Evolutionary conservation across 129 eudicot species (phyloP).

Genomic region (Centrapalus pauciflorus): DNA sequence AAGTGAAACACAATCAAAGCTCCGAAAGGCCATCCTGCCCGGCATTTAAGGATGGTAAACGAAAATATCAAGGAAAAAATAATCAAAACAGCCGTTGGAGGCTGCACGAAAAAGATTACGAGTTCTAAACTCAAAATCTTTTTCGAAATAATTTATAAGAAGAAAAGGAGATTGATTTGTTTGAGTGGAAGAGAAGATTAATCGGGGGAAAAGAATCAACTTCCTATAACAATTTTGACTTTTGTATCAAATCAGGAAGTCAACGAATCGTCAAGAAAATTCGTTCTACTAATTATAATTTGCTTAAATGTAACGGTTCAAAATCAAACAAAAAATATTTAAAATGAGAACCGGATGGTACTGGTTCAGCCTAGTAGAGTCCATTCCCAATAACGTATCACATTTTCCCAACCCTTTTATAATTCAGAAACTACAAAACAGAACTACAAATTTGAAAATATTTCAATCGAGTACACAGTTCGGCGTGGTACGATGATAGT

Average conservation of each 20-base stretch:
- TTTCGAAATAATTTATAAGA: slow-evolving; percentile 6
- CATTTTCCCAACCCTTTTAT: too few relatives aligned
- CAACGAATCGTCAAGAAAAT: slow-evolving; percentile 15
- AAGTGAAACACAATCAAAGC: slow-evolving; percentile 28
- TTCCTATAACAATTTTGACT: slow-evolving; percentile 10
- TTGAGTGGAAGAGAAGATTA: slow-evolving; percentile 47
- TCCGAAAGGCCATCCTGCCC: slow-evolving; percentile 76
- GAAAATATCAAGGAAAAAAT: not conserved
- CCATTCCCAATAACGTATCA: too few relatives aligned
- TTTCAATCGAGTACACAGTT: too few relatives aligned
- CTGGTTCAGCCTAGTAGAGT: too few relatives aligned
- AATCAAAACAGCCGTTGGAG: slow-evolving; percentile 46
- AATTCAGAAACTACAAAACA: too few relatives aligned
- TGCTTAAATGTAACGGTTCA: too few relatives aligned
- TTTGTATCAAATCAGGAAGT: not conserved
- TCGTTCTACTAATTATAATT: not conserved
- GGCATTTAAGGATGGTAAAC: slow-evolving; percentile 13
- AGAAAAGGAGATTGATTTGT: slow-evolving; percentile 19
- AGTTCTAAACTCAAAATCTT: slow-evolving; percentile 14
- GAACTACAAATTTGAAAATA: too few relatives aligned
- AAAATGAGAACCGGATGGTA: too few relatives aligned
- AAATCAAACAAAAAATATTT: too few relatives aligned
- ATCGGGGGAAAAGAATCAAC: slow-evolving; percentile 21
- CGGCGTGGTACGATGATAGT: too few relatives aligned
- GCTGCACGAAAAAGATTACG: slow-evolving; percentile 31